Evolutionary conservation across 2,329 filamentous ascomycete species (phyloP).

Genomic region (Orbilia blumenaviensis): DNA sequence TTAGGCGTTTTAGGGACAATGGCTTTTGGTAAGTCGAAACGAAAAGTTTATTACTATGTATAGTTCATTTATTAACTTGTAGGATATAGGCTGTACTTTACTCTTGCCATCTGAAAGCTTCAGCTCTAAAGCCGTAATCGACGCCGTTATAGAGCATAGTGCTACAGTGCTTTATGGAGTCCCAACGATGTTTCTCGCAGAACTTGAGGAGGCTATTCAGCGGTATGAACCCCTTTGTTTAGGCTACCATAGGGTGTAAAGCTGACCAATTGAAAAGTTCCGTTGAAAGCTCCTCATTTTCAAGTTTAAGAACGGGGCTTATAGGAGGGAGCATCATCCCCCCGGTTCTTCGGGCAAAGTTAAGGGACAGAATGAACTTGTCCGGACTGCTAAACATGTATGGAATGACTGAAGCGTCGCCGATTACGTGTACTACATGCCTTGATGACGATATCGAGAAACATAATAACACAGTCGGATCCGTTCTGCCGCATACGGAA

Average conservation of each 20-base stretch:
- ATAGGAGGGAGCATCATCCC: slow-evolving; percentile 86
- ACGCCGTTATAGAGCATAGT: slow-evolving; percentile 70
- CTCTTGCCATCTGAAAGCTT: slow-evolving; percentile 89
- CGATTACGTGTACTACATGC: slow-evolving; percentile 75
- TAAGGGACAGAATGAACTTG: slow-evolving; percentile 78
- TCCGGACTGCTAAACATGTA: slow-evolving; percentile 76
- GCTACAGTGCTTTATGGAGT: slow-evolving; percentile 69
- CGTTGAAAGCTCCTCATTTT: slow-evolving; percentile 66
- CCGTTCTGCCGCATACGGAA: slow-evolving; percentile 77
- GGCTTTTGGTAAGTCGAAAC: slow-evolving; percentile 67
- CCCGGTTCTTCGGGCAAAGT: slow-evolving; percentile 76
- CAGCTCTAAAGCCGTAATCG: slow-evolving; percentile 76
- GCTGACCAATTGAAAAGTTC: slow-evolving; percentile 58
- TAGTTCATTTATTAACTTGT: neutral
- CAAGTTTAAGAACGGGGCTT: slow-evolving; percentile 83
- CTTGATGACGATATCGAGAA: slow-evolving; percentile 73
- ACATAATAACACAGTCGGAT: slow-evolving; percentile 78
- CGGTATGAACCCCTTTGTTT: slow-evolving; percentile 57
- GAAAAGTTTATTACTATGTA: neutral
- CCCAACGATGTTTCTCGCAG: slow-evolving; percentile 88
- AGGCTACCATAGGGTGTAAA: neutral
- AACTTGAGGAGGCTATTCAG: slow-evolving; percentile 74
- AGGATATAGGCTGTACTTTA: slow-evolving; percentile 73
- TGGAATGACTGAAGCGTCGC: slow-evolving; percentile 90
- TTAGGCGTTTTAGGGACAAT: slow-evolving; percentile 94